phyloP scores from a whole-genome alignment of 352 stramenopile species.

The Pythium aphanidermatum region DNA sequence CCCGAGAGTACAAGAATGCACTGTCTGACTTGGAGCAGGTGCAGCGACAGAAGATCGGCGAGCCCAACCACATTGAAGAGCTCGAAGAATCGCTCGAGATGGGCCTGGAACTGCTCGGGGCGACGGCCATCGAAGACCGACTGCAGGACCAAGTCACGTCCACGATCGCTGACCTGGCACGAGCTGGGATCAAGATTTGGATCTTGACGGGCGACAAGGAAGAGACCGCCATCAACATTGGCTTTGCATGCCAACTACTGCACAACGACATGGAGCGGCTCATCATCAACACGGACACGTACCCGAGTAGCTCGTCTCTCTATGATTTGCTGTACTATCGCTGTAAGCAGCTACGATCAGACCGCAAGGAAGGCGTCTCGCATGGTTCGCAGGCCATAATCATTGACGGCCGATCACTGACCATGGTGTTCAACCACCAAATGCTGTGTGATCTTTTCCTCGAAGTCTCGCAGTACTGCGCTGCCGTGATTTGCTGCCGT shows the following conservation, averaged over 20 bases:
- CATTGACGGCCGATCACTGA: conserved; percentile 65
- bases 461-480: conserved; percentile 77
- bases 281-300: conserved; percentile 69
- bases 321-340: conserved; percentile 54
- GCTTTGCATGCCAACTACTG: conserved; percentile 93
- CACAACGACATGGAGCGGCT: conserved; percentile 93
- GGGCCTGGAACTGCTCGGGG: conserved; percentile 63
- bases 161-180: conserved; percentile 67
- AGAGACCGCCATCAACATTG: conserved; percentile 97
- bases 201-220: conserved; percentile 90
- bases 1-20: conserved; percentile 63
- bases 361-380: conserved; percentile 18
- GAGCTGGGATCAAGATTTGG: conserved; percentile 81
- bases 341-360: conserved; percentile 37
- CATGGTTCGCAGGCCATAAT: conserved; percentile 46
- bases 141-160: conserved; percentile 72
- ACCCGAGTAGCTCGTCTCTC: conserved; percentile 39
- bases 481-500: conserved; percentile 86
- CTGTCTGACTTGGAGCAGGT: conserved; percentile 71
- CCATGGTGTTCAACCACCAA: conserved; percentile 74
- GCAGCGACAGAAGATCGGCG: conserved; percentile 39
- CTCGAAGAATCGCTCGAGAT: conserved; percentile 76
- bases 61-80: conserved; percentile 71
- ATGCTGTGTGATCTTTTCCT: conserved; percentile 75
- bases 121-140: conserved; percentile 79